Base-by-base conservation (phyloP, 2,329 filamentous ascomycete species). In the Magnaporthales sp. region DNA sequence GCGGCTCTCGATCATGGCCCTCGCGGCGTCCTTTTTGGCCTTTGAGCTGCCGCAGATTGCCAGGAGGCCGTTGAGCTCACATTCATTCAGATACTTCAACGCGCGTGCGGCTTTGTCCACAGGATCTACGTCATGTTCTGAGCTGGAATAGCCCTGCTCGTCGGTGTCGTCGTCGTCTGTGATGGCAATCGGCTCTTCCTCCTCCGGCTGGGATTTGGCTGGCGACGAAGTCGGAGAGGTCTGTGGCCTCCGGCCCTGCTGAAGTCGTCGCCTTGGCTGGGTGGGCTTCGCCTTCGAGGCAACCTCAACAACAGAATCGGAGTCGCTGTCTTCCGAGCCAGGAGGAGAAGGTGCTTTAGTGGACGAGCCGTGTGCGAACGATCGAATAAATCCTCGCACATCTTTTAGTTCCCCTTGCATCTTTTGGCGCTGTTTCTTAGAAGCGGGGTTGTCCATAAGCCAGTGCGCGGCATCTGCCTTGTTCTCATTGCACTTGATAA, bases 51-150 rank as follows among this genome's bases (percentile, higher is more conserved):
- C 92, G 68, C 71, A 67, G 68, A 97, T 89, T 71, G 96, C 93
- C 1, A 90, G 86, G 58, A 99, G 84, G 67, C 94, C 91, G 46
- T 89, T 85, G 10, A 86, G 80, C 5, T 87, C 86, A 75, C 91
- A 95, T 0, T 83, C 87, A 73, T 98, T 98, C 76, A 99, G 88
- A 73, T 93, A 96, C 8, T 88, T 84, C 30, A 98, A 80, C 7
- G 97, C 85, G 10, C 75, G 74, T 63, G 54, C 75, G 8, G 77
- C 77, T 62, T 78, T 72, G 65, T 77, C 78, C 9, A 75, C 74
- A 58, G 82, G 80, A 54, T 79, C 78, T 51, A 78, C 78, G 64
- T 80, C 79, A 31, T 80, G 75, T 22, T 72, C 70, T 10, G 70
- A 62, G 10, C 54, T 65, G 15, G 56, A 22, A 19, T 67, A 46